Evolutionary conservation across 2,329 filamentous ascomycete genomes (phyloP), one percentile per base, ranked within the genome.

Genomic region (Beauveria sp.): DNA sequence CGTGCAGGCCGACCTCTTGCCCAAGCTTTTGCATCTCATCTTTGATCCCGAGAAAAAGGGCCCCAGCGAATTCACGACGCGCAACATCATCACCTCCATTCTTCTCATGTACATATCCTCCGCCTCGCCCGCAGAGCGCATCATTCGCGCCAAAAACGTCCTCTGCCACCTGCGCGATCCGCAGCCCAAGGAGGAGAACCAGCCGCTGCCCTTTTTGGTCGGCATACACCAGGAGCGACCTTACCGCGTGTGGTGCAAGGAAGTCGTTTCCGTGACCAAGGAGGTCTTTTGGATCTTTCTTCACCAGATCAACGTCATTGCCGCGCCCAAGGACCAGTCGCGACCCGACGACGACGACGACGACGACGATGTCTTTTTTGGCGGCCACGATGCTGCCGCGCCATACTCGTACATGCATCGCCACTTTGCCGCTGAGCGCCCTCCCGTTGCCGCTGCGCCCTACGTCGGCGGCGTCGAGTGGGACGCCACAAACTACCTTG

Each of bases 241-340:
- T 0, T 99, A 97, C 73, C 89, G 91, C 40, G 84, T 96, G 3
- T 99, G 93, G 93, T 91, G 88, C 75, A 95, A 93, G 73, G 95
- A 99, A 75, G 86, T 93, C 20, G 87, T 88, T 63, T 93, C 90
- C 68, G 93, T 98, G 53, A 96, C 93, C 47, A 97, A 97, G 74
- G 93, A 99, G 73, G 93, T 98, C 30, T 99, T 99, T 72, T 99
- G 93, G 93, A 98, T 98, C 71, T 99, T 98, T 77, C 81, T 98
- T 59, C 93, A 98, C 74, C 90, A 96, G 67, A 80, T 96, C 62
- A 98, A 98, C 69, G 87, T 97, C 51, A 83, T 98, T 43, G 82
- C 91, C 24, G 74, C 90, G 40, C 84, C 87, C 50, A 74, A 74
- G 67, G 58, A 63, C 28, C 40, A 24, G 47, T 30, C 20, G 14